Evolutionary conservation across 345 rosid species (phyloP).

Genomic region (Lepidium aucheri): DNA sequence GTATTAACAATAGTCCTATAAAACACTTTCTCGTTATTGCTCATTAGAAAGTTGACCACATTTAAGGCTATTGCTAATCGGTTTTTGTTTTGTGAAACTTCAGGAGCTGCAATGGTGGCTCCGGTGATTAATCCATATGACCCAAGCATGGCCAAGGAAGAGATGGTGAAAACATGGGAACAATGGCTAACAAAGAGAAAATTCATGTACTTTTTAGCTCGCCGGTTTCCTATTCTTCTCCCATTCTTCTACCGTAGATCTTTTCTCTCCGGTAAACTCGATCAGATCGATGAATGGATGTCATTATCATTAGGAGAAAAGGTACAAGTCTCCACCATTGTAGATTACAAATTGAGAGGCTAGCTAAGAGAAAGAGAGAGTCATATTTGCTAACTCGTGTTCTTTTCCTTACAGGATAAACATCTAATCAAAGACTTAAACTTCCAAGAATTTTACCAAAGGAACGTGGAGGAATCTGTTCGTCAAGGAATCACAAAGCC

Average conservation of each 20-base stretch:
- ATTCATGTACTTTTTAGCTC: slow-evolving; percentile 59
- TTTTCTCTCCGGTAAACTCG: slow-evolving; percentile 79
- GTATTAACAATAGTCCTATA: slow-evolving; percentile 29
- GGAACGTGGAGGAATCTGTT: slow-evolving; percentile 85
- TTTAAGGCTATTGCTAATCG: neutral
- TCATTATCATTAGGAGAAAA: slow-evolving; percentile 54
- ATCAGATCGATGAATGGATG: slow-evolving; percentile 63
- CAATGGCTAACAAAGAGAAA: slow-evolving; percentile 53
- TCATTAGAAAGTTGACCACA: neutral
- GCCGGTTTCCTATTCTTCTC: slow-evolving; percentile 54
- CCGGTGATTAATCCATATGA: slow-evolving; percentile 79
- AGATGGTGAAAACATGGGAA: slow-evolving; percentile 63
- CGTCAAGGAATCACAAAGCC: slow-evolving; percentile 74
- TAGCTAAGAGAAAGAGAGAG: neutral
- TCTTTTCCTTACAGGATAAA: slow-evolving; percentile 49
- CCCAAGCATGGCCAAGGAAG: slow-evolving; percentile 72
- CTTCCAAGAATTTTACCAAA: slow-evolving; percentile 70
- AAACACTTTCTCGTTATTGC: neutral
- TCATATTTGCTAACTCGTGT: neutral
- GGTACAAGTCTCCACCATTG: slow-evolving; percentile 27
- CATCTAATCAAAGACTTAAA: slow-evolving; percentile 38
- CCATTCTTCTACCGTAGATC: slow-evolving; percentile 50
- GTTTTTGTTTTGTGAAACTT: slow-evolving; percentile 15
- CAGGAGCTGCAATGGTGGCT: slow-evolving; percentile 77
- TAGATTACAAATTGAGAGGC: neutral